Evolutionary conservation across 306 rosid species (phyloP).

Genomic region (Mimosa pudica): DNA sequence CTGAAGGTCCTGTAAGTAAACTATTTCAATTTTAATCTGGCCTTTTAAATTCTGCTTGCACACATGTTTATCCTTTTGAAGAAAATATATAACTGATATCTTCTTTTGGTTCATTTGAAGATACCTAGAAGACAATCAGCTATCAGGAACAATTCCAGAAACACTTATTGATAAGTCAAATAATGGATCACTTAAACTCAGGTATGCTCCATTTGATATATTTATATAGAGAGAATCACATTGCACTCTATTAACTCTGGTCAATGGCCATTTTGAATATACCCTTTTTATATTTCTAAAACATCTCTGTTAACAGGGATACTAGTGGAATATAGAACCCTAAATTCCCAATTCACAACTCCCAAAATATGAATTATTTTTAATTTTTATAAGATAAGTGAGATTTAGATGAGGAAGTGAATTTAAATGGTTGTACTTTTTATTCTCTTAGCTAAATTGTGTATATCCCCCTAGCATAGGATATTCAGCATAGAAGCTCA

Average conservation of each 20-base stretch:
- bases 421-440: too few species aligned
- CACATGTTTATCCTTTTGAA: neutral
- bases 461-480: too few species aligned
- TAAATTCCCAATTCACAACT: too few species aligned
- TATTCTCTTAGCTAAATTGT: too few species aligned
- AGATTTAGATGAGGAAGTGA: too few species aligned
- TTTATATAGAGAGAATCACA: neutral
- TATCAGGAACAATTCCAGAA: slow-evolving; percentile 44
- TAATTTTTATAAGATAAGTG: too few species aligned
- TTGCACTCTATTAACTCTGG: neutral
- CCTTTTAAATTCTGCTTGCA: neutral
- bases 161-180: slow-evolving; percentile 30
- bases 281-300: too few species aligned
- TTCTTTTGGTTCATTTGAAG: slow-evolving; percentile 33
- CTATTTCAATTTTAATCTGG: neutral
- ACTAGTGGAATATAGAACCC: too few species aligned
- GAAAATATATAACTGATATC: neutral
- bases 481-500: too few species aligned
- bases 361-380: too few species aligned
- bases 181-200: slow-evolving; percentile 30
- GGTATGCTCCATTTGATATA: slow-evolving; percentile 31
- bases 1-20: slow-evolving; percentile 43
- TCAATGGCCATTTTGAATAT: too few species aligned
- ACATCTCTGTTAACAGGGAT: too few species aligned
- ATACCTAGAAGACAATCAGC: slow-evolving; percentile 44